Evolutionary conservation across 345 rosid genomes (phyloP), one percentile per base, ranked within the genome.

Genomic region (Ceriops decandra): DNA sequence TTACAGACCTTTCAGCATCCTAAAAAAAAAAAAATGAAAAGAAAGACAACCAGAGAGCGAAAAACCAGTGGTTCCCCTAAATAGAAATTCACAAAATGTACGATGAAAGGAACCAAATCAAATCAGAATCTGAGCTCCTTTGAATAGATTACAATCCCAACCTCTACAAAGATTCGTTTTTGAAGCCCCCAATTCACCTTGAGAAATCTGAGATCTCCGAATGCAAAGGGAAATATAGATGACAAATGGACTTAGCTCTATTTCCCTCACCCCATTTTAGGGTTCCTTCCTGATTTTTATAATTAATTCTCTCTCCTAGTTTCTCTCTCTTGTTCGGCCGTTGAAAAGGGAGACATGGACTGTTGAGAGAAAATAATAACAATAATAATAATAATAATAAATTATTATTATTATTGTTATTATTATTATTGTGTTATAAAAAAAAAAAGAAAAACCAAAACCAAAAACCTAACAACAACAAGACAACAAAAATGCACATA

Each of bases 161-260:
- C 42, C 57, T 3, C 21, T 5, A 46, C 51, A 49, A 52, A 72
- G 75, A 64, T 64, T 72, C 51, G 16, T 36, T 11, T 52, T 21
- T 11, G 71, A 51, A 67, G 17, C 7, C 19, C 21, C 26, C 46
- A 35, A 10, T 60, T 20, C 35, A 9, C 33, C 62, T 68, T 68
- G 80, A 72, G 69, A 60, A 70, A 75, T 67, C 63, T 63, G 64
- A 71, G 88, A 84, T 82, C 84, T 80, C 49, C 66, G 70, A 77
- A 75, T 77, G 77, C 74, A 68, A 73, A 64, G 64, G 42, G 52
- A 52, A 22, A 63, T 19, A 35, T 19, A 35, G 51, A 53, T 42
- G 21, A 54, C 30, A 70, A 73, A 79, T 75, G 68, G 63, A 65
- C 70, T 62, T 52, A 7, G 17, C 19, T 31, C 20, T 36, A 36